Evolutionary conservation across 148 eudicot genomes (phyloP).

Genomic region (Diospyros kaki): DNA sequence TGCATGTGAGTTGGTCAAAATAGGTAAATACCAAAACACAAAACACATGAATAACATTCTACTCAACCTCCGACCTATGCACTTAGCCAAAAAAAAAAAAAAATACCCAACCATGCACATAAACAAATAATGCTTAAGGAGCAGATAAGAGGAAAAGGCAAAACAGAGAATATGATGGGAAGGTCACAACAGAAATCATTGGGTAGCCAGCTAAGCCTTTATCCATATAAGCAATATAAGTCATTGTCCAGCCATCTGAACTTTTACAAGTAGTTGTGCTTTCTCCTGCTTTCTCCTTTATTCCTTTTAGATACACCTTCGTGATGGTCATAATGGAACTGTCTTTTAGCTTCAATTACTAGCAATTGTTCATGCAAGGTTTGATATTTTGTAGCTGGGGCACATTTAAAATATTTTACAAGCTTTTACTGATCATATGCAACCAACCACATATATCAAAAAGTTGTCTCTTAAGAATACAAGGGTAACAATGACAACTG

Average conservation of each 20-base stretch:
- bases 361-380: background rate
- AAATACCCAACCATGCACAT: background rate
- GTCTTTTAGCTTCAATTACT: background rate
- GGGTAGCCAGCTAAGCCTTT: too few relatives aligned
- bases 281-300: background rate
- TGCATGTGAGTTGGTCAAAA: slow-evolving; percentile 27
- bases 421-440: background rate
- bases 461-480: background rate
- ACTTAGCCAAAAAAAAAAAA: background rate
- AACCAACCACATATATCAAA: slow-evolving; percentile 3
- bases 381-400: background rate
- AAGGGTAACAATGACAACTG: too few relatives aligned
- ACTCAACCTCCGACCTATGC: background rate
- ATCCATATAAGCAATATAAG: background rate
- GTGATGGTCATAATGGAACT: background rate
- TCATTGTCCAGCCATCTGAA: background rate
- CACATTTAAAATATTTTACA: background rate
- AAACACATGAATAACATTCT: background rate
- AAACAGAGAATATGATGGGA: background rate
- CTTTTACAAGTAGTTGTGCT: background rate
- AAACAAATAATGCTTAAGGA: background rate
- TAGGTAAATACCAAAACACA: background rate
- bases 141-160: background rate
- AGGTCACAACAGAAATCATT: background rate
- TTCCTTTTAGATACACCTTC: background rate